These are phyloP conservation scores for Sclerotinia nivalis DNA, from an alignment of 2,329 filamentous ascomycete genomes.

Conservation along the genomic window DNA sequence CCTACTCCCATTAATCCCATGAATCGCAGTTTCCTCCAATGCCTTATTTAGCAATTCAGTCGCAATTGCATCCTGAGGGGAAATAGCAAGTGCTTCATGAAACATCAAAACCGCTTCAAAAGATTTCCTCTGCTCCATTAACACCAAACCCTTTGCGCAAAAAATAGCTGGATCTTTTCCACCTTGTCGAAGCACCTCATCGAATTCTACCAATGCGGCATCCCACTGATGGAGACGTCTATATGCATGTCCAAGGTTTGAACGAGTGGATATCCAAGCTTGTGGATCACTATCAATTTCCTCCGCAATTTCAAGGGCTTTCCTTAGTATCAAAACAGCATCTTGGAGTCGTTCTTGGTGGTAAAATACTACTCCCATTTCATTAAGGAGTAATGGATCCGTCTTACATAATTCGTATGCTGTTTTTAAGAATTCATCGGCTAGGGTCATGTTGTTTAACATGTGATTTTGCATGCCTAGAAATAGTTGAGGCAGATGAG, in stretches of 20 bases:
- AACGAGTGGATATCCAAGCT: slow-evolving; percentile 80
- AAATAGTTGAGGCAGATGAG: slow-evolving; percentile 92
- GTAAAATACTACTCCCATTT: slow-evolving; percentile 94
- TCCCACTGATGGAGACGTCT: slow-evolving; percentile 69
- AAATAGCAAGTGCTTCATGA: slow-evolving; percentile 80
- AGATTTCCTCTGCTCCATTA: slow-evolving; percentile 72
- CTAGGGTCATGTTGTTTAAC: slow-evolving; percentile 89
- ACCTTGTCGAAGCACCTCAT: slow-evolving; percentile 80
- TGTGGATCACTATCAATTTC: slow-evolving; percentile 80
- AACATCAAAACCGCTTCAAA: slow-evolving; percentile 79
- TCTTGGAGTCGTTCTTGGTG: slow-evolving; percentile 79
- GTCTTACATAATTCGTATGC: slow-evolving; percentile 80
- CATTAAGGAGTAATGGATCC: slow-evolving; percentile 89
- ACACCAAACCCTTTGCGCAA: slow-evolving; percentile 77
- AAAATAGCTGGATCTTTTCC: slow-evolving; percentile 79
- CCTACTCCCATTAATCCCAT: slow-evolving; percentile 31
- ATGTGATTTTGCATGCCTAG: slow-evolving; percentile 98
- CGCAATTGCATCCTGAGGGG: slow-evolving; percentile 77
- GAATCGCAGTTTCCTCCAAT: slow-evolving; percentile 59
- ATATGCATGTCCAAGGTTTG: slow-evolving; percentile 87
- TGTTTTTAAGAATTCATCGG: slow-evolving; percentile 90
- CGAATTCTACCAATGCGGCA: slow-evolving; percentile 77
- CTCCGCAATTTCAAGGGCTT: slow-evolving; percentile 73
- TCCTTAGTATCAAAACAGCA: slow-evolving; percentile 74
- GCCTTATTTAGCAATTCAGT: slow-evolving; percentile 76